Base-by-base conservation (phyloP, 2,329 filamentous ascomycete genomes). In the Clonostachys solani region DNA sequence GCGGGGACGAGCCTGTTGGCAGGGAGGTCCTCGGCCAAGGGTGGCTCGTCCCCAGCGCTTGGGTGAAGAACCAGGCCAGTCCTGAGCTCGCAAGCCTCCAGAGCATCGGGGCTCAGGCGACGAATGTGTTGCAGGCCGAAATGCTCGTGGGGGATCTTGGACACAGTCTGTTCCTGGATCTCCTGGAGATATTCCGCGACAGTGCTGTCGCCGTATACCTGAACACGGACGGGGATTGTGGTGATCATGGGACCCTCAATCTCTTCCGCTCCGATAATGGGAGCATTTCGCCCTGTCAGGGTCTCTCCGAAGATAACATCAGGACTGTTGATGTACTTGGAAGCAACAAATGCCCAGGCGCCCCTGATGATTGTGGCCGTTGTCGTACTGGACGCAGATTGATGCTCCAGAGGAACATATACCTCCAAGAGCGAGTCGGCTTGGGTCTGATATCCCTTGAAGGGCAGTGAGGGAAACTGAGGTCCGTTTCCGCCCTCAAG, bases 141-240 rank as follows among this genome's bases (percentile, higher is more conserved):
- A 58, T 89, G 83, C 59, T 88, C 80, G 56, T 86, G 77, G 0
- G 81, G 77, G 6, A 86, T 84, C 52, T 80, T 75, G 4, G 72
- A 64, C 0, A 81, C 69, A 0, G 75, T 78, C 47, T 77, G 71
- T 33, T 78, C 67, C 36, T 86, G 81, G 3, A 87, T 71, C 3
- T 67, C 62, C 40, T 77, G 68, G 5, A 87, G 64, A 51, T 77
- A 85, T 42, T 80, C 70, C 0, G 60, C 56, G 3, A 81, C 67
- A 1, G 67, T 67, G 0, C 60, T 56, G 5, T 71, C 63, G 4
- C 64, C 57, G 44, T 73, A 64, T 3, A 81, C 58, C 1, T 64
- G 63, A 2, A 83, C 64, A 15, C 78, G 73, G 7, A 83, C 65
- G 1, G 80, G 80, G 3, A 84, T 71, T 0, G 80, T 84, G 3